Base-by-base conservation (phyloP, 2,329 filamentous ascomycete genomes). In the Fusarium bulbicola region DNA sequence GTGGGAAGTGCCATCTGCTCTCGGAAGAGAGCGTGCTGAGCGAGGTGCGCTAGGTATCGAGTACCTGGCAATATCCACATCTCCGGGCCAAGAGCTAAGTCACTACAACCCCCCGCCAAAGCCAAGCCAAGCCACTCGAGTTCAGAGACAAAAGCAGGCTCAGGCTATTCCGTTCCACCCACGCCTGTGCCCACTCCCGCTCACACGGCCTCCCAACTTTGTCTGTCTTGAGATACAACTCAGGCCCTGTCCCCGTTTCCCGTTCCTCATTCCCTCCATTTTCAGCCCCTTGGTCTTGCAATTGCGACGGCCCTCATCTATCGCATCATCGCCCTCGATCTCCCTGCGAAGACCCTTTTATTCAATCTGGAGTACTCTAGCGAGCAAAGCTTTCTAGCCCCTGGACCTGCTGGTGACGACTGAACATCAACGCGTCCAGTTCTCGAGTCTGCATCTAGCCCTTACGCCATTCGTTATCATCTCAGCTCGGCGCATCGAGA, bases 191-290 rank as follows among this genome's bases (percentile, higher is more conserved):
- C 75, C 74, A 73, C 67, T 65, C 66, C 61, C 65, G 40, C 65
- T 64, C 66, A 59, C 72, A 72, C 68, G 54, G 73, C 53, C 69
- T 75, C 72, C 76, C 74, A 73, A 72, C 73, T 70, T 74, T 69
- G 76, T 76, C 68, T 71, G 76, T 76, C 68, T 74, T 68, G 74
- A 78, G 75, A 78, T 78, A 78, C 76, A 78, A 76, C 74, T 77
- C 59, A 69, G 70, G 68, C 68, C 76, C 66, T 67, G 72, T 73
- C 74, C 76, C 76, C 73, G 61, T 77, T 71, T 68, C 72, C 66
- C 68, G 66, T 76, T 74, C 76, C 62, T 63, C 72, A 74, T 74
- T 68, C 59, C 63, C 64, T 71, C 63, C 67, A 63, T 74, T 69
- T 66, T 53, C 74, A 62, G 68, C 63, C 61, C 66, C 62, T 73